Conservation (phyloP, 2,329 filamentous ascomycete genomes). For the Penicillium sp. region DNA sequence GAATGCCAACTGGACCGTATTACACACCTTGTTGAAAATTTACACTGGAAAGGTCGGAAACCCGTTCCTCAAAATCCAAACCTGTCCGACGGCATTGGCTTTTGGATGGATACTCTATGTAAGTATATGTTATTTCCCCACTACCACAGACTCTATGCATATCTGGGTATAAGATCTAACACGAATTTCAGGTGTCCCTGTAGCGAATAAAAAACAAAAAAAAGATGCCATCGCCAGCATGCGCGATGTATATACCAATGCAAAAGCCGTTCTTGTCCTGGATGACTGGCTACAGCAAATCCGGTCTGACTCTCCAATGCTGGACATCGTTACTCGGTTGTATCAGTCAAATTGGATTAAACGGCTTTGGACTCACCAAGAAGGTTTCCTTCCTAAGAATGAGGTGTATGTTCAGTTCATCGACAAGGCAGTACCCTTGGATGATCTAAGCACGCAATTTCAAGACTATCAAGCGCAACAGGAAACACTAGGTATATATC, state of each 20-base stretch:
- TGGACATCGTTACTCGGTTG: constrained; percentile 13
- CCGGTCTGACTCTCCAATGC: constrained; percentile 7
- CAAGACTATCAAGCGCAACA: background rate
- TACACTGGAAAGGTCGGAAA: constrained; percentile 15
- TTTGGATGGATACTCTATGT: constrained; percentile 23
- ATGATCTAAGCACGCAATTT: background rate
- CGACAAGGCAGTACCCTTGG: constrained; percentile 1
- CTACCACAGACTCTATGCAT: background rate
- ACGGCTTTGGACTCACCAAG: constrained; percentile 18
- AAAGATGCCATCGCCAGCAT: constrained; percentile 13
- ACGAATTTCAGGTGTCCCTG: constrained; percentile 18
- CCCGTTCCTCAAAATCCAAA: constrained; percentile 2
- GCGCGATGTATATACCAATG: constrained; percentile 16
- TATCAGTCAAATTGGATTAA: constrained; percentile 18
- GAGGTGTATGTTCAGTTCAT: constrained; percentile 15
- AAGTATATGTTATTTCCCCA: background rate
- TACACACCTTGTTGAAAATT: constrained; percentile 13
- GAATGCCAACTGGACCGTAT: constrained; percentile 17
- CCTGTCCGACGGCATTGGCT: constrained; percentile 8
- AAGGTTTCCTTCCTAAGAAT: constrained; percentile 13
- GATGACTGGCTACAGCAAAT: constrained; percentile 17
- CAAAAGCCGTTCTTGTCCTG: constrained; percentile 17
- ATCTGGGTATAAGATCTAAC: too few relatives aligned
- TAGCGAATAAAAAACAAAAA: constrained; percentile 1
- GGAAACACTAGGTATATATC: background rate